Evolutionary conservation across 495 filamentous ascomycete genomes (phyloP), one percentile per base, ranked within the genome.

Genomic region (Entonaema liquescens): DNA sequence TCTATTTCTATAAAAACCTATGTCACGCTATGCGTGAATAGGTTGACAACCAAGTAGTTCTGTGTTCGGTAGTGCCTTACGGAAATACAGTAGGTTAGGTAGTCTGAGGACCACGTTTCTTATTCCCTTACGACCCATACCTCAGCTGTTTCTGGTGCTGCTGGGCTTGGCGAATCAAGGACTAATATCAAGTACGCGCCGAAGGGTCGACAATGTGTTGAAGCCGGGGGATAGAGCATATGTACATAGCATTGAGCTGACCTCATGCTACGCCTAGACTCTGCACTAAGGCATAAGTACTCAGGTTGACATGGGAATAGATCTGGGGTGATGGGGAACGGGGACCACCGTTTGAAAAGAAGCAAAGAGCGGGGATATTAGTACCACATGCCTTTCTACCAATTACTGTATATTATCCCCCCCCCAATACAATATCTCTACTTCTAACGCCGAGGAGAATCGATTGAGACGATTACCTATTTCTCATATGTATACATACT

Each of bases 351-450:
- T 50, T 62, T 47, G 50, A 65, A 65, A 65, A 57, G 55, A 35
- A 65, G 61, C 36, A 64, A 44, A 54, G 38, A 65, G 61, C 62
- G 67, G 67, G 67, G 67, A 65, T 60, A 40, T 19, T 15, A 49
- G 56, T 70, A 58, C 60, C 49, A 60, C 60, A 26, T 53, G 7
- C 61, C 29, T 31, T 59, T 71, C 67, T 72, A 59, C 26, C 42
- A 67, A 63, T 72, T 66, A 66, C 62, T 66, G 31, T 62, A 66
- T 70, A 55, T 65, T 55, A 59, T 54, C 17, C 49, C 42, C 25
- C 50, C 19, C 58, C 1, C 60, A 35, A 31, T 44, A 47, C 55
- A 21, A 47, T 11, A 5, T 61, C 49, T 33, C 38, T 33, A 42
- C 42, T 40, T 56, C 23, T 26, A 47, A 61, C n/a, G 25, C 9